Evolutionary conservation across 805 yeast genomes (phyloP), one percentile per base, ranked within the genome.

Genomic region (Candida mattraensis): DNA sequence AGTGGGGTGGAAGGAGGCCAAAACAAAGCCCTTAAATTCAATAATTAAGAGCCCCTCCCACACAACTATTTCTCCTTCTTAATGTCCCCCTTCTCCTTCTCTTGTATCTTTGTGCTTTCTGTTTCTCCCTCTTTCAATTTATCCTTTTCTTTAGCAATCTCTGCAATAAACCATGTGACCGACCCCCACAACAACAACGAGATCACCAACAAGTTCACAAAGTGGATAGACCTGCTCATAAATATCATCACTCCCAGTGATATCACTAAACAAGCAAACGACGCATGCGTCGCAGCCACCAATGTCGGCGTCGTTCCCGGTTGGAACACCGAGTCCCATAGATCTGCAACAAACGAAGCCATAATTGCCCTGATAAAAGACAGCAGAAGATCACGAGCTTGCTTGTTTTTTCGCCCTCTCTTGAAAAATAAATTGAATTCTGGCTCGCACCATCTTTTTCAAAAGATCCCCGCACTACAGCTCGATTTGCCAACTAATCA

Each of bases 291-390:
- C 2, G 98, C 97, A 24, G 72, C 69, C n/a, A 88, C 70, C 33
- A 93, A 70, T 1, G 94, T 87, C 1, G 97, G 96, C 1, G 93
- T 76, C 1, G 95, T 78, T 1, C 99, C 99, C 5, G 98, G 97
- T 12, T 87, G 80, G 62, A 91, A 86, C 18, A 93, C 77, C 10
- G 95, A 85, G 37, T 84, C 81, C 97, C 97, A 89, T 28, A 91
- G 70, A 17, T 84, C 94, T 17, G 62, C 66, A 23, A 83, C 40
- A 54, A 80, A 80, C 62, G 69, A 63, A 48, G 50, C 41, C 20
- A 30, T 34, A 4, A 18, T 23, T 17, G 26, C 24, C 14, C 32
- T 21, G 8, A 33, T 39, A 30, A 15, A 10, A 10, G 11, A 13
- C 18, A n/a, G 9, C n/a, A 7, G 16, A n/a, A 18, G 9, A 7